Evolutionary conservation across 2,329 filamentous ascomycete genomes (phyloP), one percentile per base, ranked within the genome.

Genomic region (Aspergillus sp.): DNA sequence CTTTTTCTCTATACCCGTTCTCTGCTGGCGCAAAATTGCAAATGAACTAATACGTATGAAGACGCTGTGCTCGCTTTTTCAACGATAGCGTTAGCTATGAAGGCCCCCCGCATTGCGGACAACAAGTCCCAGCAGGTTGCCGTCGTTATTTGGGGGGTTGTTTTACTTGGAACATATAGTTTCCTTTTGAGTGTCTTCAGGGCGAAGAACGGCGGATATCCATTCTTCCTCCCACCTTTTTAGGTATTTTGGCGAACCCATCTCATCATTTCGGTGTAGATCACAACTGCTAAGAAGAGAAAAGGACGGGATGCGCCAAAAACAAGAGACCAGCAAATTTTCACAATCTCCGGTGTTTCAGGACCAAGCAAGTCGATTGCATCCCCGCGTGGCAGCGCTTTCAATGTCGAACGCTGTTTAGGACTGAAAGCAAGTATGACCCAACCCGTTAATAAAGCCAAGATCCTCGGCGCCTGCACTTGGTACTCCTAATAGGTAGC

Each of bases 131-230:
- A 99, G 77, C 88, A 95, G 73, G 79, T 95, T 39, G 88, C 89
- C 37, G 88, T 96, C 6, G 77, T 97, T 57, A 81, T 89, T 44
- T 97, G 92, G 90, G 87, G 86, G 19, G 85, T 80, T 46, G 79
- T 95, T 31, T 77, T 97, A 56, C 87, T 96, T 66, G 77, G 90
- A 62, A 86, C 92, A 77, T 98, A 98, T 81, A 96, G 93, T 79
- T 95, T 96, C 78, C 82, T 99, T 62, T 84, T 99, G 64, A 97
- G 90, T 76, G 82, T 96, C 62, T 99, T 99, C 84, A 87, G 93
- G 68, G 82, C 90, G 68, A 99, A 99, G 87, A 99, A 98, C 72
- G 87, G 87, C 35, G 91, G 91, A 23, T 99, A 99, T 77, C 93
- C 93, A 15, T 97, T 98, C 78, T 92, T 87, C 70, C 83, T 99